Evolutionary conservation across 2,329 filamentous ascomycete genomes (phyloP).

Genomic region (Cadophora sp.): DNA sequence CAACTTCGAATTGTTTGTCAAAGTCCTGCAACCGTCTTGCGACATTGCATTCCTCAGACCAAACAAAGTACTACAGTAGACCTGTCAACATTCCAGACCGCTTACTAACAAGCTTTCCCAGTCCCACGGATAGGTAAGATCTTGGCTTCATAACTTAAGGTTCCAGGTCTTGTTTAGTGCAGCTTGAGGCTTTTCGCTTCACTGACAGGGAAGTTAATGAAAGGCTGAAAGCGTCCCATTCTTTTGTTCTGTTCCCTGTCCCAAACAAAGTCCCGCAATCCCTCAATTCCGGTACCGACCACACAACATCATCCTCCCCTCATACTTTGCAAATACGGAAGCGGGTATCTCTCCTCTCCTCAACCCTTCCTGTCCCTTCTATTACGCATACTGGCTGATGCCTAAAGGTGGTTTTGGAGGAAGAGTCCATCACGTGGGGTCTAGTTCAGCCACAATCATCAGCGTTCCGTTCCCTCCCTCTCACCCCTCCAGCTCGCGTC

Average conservation of each 20-base stretch:
- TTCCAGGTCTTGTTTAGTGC: background rate
- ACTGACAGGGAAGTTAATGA: background rate
- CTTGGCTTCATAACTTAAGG: conserved; percentile 5
- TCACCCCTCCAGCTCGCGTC: conserved; percentile 14
- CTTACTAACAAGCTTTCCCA: conserved; percentile 6
- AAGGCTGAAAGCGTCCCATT: background rate
- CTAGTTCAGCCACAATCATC: background rate
- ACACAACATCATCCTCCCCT: too few species aligned
- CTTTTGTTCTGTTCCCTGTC: background rate
- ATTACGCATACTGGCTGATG: background rate
- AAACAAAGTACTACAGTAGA: background rate
- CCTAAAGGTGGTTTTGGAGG: background rate
- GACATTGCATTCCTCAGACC: background rate
- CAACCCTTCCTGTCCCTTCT: too few species aligned
- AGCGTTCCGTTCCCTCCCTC: too few species aligned
- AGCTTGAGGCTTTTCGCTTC: conserved; percentile 8
- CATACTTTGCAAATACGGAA: too few species aligned
- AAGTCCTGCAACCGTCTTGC: background rate
- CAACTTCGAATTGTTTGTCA: background rate
- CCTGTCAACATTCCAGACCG: background rate
- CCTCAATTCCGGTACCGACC: background rate
- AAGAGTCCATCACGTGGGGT: conserved; percentile 3
- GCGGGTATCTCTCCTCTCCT: too few species aligned
- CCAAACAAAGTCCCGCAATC: background rate
- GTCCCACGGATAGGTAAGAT: background rate